These are phyloP conservation scores for Ogataea siamensis DNA, from an alignment of 805 yeast genomes.

Conservation along the genomic window DNA sequence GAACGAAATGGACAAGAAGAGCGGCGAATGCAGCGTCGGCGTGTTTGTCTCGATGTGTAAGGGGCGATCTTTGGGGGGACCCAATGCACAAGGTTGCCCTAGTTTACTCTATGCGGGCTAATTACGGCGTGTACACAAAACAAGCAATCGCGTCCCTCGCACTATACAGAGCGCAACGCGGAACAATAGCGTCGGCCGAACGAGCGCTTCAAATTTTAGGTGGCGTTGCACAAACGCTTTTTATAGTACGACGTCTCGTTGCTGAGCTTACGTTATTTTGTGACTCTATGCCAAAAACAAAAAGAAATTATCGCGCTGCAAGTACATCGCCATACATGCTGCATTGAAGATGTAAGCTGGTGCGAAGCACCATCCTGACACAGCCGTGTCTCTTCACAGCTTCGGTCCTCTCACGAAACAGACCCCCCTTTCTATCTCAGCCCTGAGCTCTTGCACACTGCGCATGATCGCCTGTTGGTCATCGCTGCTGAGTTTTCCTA, in stretches of 20 bases:
- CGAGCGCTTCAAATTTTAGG: no score
- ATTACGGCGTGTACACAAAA: no score
- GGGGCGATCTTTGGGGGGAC: background rate
- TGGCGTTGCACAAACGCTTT: background rate
- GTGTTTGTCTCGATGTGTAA: background rate
- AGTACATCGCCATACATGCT: background rate
- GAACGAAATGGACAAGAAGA: slow-evolving; percentile 1
- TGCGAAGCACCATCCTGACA: background rate
- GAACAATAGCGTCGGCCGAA: no score
- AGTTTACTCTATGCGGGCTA: no score
- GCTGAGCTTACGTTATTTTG: no score
- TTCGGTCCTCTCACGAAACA: slow-evolving; percentile 24
- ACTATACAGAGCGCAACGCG: no score
- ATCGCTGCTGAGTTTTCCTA: slow-evolving; percentile 11
- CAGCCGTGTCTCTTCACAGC: slow-evolving; percentile 7
- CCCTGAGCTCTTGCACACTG: slow-evolving; percentile 19
- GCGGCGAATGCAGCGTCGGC: background rate
- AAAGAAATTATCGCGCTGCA: background rate
- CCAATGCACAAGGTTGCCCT: no score
- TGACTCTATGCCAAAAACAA: no score
- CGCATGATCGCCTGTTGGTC: slow-evolving; percentile 18
- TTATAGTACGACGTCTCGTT: background rate
- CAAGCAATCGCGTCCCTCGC: no score
- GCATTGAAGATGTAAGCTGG: background rate
- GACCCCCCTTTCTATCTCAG: slow-evolving; percentile 25